phyloP scores from a whole-genome alignment of 768 basidiomycete genomes.

The Nidularia pulvinata region DNA sequence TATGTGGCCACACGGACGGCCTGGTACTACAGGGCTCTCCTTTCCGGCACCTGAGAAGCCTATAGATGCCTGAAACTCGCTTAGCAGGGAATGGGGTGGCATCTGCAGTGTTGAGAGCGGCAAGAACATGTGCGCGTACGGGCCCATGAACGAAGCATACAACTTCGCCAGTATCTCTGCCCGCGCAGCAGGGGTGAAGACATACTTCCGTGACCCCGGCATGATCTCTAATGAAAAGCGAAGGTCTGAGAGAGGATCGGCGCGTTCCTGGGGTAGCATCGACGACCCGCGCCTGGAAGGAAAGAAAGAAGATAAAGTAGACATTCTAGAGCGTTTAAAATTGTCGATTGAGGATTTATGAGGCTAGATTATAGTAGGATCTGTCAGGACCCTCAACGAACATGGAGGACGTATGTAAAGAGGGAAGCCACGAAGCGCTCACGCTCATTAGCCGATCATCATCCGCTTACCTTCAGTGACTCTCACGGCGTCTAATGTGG shows the following conservation, averaged over 20 bases:
- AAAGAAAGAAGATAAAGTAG: constrained; percentile 17
- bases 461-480: too few relatives aligned
- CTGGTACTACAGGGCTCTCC: constrained; percentile 60
- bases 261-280: constrained; percentile 10
- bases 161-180: constrained; percentile 82
- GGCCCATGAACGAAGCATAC: constrained; percentile 83
- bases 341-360: too few relatives aligned
- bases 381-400: too few relatives aligned
- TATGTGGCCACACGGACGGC: constrained; percentile 79
- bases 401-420: too few relatives aligned
- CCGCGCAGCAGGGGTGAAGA: constrained; percentile 71
- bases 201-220: constrained; percentile 78
- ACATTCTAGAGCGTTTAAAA: not conserved
- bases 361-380: too few relatives aligned
- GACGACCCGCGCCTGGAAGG: constrained; percentile 14
- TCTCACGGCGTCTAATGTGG: too few relatives aligned
- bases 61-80: constrained; percentile 65
- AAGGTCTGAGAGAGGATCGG: constrained; percentile 71
- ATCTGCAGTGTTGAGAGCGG: constrained; percentile 62
- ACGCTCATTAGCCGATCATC: too few relatives aligned
- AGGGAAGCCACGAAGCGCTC: too few relatives aligned
- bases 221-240: constrained; percentile 79
- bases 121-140: constrained; percentile 71
- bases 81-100: constrained; percentile 62
- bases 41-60: constrained; percentile 60